Conservation (phyloP, 1,139 yeast species). For the Hanseniaspora sp. region DNA sequence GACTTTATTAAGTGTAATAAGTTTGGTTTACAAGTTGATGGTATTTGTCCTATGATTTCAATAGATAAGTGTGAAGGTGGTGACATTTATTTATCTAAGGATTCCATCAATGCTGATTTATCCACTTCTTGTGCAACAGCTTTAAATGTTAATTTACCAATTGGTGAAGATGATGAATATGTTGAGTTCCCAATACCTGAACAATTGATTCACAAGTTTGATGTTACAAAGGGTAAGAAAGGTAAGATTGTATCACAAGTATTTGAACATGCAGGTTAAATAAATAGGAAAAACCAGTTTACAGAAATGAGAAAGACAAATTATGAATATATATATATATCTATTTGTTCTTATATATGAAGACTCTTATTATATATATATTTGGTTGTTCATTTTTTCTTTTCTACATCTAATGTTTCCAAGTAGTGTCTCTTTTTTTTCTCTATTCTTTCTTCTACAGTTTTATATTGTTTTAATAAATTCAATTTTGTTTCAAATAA, state of each 20-base stretch:
- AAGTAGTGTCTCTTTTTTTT: constrained; percentile 1
- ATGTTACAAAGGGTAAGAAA: constrained; percentile 21
- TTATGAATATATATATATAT: not conserved
- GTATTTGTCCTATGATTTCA: constrained; percentile 67
- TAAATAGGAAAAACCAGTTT: too few relatives aligned
- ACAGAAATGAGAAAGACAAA: too few relatives aligned
- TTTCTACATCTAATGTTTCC: constrained; percentile 7
- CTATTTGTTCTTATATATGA: too few relatives aligned
- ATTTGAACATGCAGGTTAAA: constrained; percentile 49
- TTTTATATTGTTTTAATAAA: constrained; percentile 21
- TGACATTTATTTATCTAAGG: constrained; percentile 61
- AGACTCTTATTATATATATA: not conserved
- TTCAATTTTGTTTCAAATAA: constrained; percentile 23
- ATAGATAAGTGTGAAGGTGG: constrained; percentile 87
- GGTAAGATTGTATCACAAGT: constrained; percentile 42
- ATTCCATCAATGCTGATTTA: constrained; percentile 58
- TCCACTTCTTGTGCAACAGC: constrained; percentile 79
- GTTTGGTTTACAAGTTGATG: constrained; percentile 77
- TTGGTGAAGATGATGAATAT: constrained; percentile 50
- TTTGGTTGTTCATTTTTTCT: not conserved
- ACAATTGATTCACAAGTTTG: constrained; percentile 60
- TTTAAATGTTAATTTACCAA: constrained; percentile 70
- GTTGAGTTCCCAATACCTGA: constrained; percentile 77
- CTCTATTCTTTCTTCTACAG: not conserved
- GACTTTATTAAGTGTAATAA: constrained; percentile 74